Evolutionary conservation across 2,329 filamentous ascomycete species (phyloP).

Genomic region (Chaetothyriales sp.): DNA sequence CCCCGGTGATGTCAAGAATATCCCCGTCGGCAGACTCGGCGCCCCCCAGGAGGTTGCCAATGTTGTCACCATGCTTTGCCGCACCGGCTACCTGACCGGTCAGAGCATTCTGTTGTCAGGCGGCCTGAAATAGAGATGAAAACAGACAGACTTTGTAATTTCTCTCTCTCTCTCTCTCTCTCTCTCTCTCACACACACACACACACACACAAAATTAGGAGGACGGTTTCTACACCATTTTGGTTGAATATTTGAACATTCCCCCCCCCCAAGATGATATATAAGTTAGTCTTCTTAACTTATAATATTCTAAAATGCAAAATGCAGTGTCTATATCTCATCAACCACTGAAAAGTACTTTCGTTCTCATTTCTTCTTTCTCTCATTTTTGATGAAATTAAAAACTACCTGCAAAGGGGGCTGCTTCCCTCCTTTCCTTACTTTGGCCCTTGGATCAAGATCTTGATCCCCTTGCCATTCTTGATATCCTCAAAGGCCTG

Average conservation of each 20-base stretch:
- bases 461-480: conserved; percentile 50
- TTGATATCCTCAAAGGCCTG: conserved; percentile 76
- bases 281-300: too few relatives aligned
- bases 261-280: too few relatives aligned
- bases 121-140: conserved; percentile 33
- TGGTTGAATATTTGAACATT: too few relatives aligned
- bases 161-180: not conserved
- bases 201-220: too few relatives aligned
- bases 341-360: too few relatives aligned
- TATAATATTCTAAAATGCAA: too few relatives aligned
- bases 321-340: too few relatives aligned
- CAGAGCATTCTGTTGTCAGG: conserved; percentile 41
- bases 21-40: conserved; percentile 44
- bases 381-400: too few relatives aligned
- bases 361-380: too few relatives aligned
- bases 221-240: too few relatives aligned
- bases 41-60: conserved; percentile 46
- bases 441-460: conserved; percentile 27
- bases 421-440: conserved; percentile 1
- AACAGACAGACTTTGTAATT: conserved; percentile 13
- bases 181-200: not conserved
- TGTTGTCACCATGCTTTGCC: conserved; percentile 44
- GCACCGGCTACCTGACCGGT: conserved; percentile 46
- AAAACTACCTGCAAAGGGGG: too few relatives aligned
- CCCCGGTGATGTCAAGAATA: conserved; percentile 43